A percentile compares a stretch with the other conserved stretches of the same genome.
Evolutionary conservation across 306 rosid genomes (phyloP).

Genomic region (Cicer bijugum): DNA sequence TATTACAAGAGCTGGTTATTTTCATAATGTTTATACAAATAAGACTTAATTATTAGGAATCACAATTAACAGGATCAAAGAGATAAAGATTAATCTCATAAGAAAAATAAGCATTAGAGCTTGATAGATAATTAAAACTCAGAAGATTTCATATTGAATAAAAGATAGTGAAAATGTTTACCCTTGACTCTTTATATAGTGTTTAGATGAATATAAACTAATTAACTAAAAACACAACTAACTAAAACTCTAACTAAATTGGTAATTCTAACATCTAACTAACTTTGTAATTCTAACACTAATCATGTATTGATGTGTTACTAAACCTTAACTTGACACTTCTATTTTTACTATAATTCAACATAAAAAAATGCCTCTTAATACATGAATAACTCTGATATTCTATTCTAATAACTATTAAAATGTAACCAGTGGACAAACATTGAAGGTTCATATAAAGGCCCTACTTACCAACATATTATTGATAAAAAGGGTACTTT

Average conservation of each 20-base stretch:
- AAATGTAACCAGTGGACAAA: constrained; percentile 31
- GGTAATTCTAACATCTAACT: no score
- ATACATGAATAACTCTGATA: constrained; percentile 27
- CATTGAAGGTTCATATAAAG: constrained; percentile 17
- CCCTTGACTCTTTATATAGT: no score
- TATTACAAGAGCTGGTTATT: constrained; percentile 2
- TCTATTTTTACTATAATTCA: not conserved
- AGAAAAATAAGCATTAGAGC: no score
- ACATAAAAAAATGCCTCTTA: not conserved
- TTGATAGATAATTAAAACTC: no score
- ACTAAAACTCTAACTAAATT: no score
- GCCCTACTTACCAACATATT: constrained; percentile 9
- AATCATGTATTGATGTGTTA: constrained; percentile 2
- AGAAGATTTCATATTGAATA: no score
- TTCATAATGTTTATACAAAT: not conserved
- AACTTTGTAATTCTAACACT: not conserved
- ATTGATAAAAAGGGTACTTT: constrained; percentile 16
- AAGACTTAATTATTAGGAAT: no score
- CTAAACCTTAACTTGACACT: not conserved
- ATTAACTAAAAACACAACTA: no score
- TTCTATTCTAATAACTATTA: constrained; percentile 31
- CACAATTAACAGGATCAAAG: no score
- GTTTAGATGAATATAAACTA: no score
- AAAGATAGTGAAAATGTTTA: no score
- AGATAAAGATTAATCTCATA: no score